Conservation (phyloP, 2,329 filamentous ascomycete species). For the Ascochyta clinopodiicola region DNA sequence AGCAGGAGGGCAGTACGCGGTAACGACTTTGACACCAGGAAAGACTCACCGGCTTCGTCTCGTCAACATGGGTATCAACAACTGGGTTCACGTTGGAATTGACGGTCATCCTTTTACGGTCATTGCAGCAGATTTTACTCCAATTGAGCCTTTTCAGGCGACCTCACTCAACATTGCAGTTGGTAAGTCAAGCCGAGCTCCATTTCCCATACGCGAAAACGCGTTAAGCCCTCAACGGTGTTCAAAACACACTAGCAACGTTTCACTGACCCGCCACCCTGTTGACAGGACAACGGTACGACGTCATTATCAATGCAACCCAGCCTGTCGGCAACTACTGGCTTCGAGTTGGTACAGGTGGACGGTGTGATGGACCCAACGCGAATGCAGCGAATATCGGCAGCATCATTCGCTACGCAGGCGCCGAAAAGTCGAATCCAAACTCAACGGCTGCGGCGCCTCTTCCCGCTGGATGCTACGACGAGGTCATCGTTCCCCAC, state of each 20-base stretch:
- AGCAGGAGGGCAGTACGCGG: slow-evolving; percentile 42
- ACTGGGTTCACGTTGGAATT: slow-evolving; percentile 31
- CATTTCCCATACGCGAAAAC: slow-evolving; percentile 10
- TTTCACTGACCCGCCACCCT: slow-evolving; percentile 28
- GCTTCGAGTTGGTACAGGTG: slow-evolving; percentile 45
- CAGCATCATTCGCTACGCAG: slow-evolving; percentile 52
- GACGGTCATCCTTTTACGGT: slow-evolving; percentile 52
- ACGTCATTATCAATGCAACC: slow-evolving; percentile 48
- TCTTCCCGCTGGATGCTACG: slow-evolving; percentile 50
- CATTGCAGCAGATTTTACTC: slow-evolving; percentile 53
- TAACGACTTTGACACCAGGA: slow-evolving; percentile 45
- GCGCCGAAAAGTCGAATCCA: slow-evolving; percentile 38
- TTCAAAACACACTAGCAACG: slow-evolving; percentile 19
- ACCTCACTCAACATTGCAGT: slow-evolving; percentile 44
- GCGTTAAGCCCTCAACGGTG: slow-evolving; percentile 11
- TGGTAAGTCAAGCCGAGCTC: slow-evolving; percentile 34
- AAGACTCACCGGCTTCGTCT: slow-evolving; percentile 55
- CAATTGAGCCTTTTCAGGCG: slow-evolving; percentile 51
- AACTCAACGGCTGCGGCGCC: slow-evolving; percentile 35
- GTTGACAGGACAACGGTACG: slow-evolving; percentile 47
- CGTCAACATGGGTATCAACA: slow-evolving; percentile 47
- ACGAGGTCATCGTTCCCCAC: slow-evolving; percentile 51
- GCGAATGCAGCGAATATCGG: slow-evolving; percentile 45
- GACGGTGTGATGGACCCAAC: slow-evolving; percentile 46
- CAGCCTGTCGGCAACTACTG: slow-evolving; percentile 43